Percentiles rank a stretch among this genome's conserved stretches.
Evolutionary conservation across 2,329 filamentous ascomycete species (phyloP).

Genomic region (Nigrospora osmanthi): DNA sequence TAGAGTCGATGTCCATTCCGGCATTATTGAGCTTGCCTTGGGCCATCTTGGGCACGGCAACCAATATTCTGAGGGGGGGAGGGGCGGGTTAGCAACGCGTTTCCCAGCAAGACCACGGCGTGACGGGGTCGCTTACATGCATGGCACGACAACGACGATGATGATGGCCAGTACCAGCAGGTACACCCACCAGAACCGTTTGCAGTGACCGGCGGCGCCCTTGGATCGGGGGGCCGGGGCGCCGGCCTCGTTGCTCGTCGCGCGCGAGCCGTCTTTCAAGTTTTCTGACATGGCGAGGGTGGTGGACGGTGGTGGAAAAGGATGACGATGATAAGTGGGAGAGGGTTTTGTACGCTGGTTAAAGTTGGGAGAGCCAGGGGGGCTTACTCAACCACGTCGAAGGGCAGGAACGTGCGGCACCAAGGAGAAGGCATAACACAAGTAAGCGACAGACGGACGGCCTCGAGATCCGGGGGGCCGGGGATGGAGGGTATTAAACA

Average conservation of each 20-base stretch:
- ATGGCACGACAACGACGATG: conserved; percentile 45
- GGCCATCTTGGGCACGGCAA: conserved; percentile 47
- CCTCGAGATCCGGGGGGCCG: no score
- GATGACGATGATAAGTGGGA: no score
- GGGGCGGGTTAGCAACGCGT: neutral
- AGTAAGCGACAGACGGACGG: no score
- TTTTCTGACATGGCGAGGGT: no score
- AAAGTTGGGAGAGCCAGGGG: no score
- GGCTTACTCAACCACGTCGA: no score
- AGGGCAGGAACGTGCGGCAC: no score
- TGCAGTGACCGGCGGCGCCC: conserved; percentile 37
- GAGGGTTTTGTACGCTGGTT: no score
- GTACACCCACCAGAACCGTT: conserved; percentile 55
- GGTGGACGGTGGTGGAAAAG: no score
- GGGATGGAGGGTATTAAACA: no score
- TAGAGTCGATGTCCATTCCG: conserved; percentile 41
- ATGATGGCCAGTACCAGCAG: conserved; percentile 41
- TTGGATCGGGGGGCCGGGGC: conserved; percentile 24
- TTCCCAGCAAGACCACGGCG: neutral
- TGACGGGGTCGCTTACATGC: conserved; percentile 43
- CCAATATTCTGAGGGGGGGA: conserved; percentile 39
- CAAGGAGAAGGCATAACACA: no score
- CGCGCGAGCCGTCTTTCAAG: no score
- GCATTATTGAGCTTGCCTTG: conserved; percentile 48
- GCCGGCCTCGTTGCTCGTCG: conserved; percentile 4